Conservation (phyloP, 2,329 filamentous ascomycete genomes). For the Grosmannia huntii region DNA sequence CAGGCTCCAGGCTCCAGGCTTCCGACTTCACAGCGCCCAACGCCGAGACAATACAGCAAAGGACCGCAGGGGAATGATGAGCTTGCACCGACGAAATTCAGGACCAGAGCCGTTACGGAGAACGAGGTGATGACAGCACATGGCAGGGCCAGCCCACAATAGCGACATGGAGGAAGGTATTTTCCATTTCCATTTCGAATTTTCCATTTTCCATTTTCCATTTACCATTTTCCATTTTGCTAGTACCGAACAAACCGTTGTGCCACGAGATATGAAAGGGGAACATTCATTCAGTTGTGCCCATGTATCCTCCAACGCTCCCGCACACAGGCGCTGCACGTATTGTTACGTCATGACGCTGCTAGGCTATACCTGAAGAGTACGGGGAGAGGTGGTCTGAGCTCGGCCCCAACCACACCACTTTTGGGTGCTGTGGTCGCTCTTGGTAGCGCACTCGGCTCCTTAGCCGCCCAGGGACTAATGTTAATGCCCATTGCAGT, state of each 20-base stretch:
- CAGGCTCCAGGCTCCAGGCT: too few relatives aligned
- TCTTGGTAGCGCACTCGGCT: background rate
- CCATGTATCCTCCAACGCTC: background rate
- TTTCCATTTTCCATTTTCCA: background rate
- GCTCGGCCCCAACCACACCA: background rate
- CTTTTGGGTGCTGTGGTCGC: background rate
- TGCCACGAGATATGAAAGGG: background rate
- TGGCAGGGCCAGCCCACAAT: background rate
- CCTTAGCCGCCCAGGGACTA: background rate
- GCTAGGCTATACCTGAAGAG: background rate
- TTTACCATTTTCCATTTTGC: too few relatives aligned
- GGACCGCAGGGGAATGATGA: too few relatives aligned
- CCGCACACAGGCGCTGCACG: background rate
- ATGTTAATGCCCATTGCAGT: too few relatives aligned
- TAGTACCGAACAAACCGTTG: background rate
- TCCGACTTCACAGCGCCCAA: too few relatives aligned
- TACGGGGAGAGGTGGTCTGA: background rate
- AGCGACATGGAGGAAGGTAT: background rate
- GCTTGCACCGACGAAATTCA: too few relatives aligned
- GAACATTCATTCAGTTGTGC: background rate
- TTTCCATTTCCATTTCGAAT: background rate
- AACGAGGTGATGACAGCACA: too few relatives aligned
- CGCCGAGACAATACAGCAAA: too few relatives aligned
- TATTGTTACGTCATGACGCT: slow-evolving; percentile 2
- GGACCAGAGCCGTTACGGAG: too few relatives aligned